A percentile compares a stretch with the other conserved stretches of the same genome.
Evolutionary conservation across 768 basidiomycete genomes (phyloP).

Genomic region (Candolleomyces eurysporus): DNA sequence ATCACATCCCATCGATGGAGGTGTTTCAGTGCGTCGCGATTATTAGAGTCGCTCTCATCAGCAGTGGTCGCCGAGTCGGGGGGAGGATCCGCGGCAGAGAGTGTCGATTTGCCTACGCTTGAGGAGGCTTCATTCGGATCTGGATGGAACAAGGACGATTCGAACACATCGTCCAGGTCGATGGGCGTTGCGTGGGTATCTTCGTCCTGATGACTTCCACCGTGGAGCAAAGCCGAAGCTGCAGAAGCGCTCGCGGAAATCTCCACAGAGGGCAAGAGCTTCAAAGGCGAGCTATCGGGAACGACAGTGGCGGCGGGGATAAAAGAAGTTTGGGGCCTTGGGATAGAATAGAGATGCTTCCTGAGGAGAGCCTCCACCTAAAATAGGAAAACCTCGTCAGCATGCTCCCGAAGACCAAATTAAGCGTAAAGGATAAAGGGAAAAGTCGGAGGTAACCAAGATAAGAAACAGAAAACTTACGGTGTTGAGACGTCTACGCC

Average conservation of each 20-base stretch:
- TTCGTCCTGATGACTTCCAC: slow-evolving; percentile 15
- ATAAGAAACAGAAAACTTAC: slow-evolving; percentile 25
- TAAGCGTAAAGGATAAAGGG: slow-evolving; percentile 6
- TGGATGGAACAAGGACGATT: slow-evolving; percentile 66
- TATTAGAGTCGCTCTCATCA: slow-evolving; percentile 31
- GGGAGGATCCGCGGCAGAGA: slow-evolving; percentile 20
- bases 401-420: slow-evolving; percentile 6
- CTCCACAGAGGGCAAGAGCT: slow-evolving; percentile 8
- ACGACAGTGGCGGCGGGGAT: slow-evolving; percentile 15
- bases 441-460: slow-evolving; percentile 8
- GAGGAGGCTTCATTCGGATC: slow-evolving; percentile 34
- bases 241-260: slow-evolving; percentile 7
- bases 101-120: neutral
- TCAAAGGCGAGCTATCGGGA: slow-evolving; percentile 17
- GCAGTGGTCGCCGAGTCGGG: slow-evolving; percentile 26
- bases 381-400: slow-evolving; percentile 15
- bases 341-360: slow-evolving; percentile 27
- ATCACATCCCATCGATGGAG: slow-evolving; percentile 73
- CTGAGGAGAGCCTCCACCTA: slow-evolving; percentile 38
- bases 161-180: slow-evolving; percentile 73
- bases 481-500: slow-evolving; percentile 20
- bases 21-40: slow-evolving; percentile 40
- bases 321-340: slow-evolving; percentile 22
- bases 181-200: slow-evolving; percentile 47
- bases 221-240: neutral